Evolutionary conservation across 2,329 filamentous ascomycete genomes (phyloP), one percentile per base, ranked within the genome.

Genomic region (Colletotrichum somersetense): DNA sequence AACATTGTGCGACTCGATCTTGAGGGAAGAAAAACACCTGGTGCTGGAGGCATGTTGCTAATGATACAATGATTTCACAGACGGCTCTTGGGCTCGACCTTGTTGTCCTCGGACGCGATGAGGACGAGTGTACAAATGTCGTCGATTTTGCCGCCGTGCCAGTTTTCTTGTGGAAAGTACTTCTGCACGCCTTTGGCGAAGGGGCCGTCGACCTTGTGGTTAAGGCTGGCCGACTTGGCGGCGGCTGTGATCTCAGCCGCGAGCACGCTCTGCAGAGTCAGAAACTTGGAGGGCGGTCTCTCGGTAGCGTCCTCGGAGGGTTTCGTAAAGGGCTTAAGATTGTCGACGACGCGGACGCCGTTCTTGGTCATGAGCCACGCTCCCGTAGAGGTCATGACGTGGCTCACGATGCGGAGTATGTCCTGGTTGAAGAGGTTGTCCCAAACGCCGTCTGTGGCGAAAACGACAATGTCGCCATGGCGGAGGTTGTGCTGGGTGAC

Each of bases 371-470:
- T 86, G 26, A 88, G 85, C 95, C 95, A 98, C 0, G 93, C 95
- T 4, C 92, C 92, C 5, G 87, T 85, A 18, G 87, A 84, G 44
- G 91, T 86, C 94, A 99, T 97, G 38, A 91, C 86, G 61, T 88
- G 87, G 75, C 92, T 96, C 35, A 96, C 91, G 64, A 97, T 90
- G 72, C 91, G 89, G 16, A 99, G 87, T 40, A 97, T 92, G 75
- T 99, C 95, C 78, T 97, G 93, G 77, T 95, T 93, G 78, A 94
- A 96, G 42, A 99, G 86, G 77, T 99, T 99, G 81, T 99, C 96
- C 89, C 96, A 96, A 5, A 98, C 92, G 5, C 96, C 96, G 81
- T 99, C 96, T 0, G 95, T 97, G 1, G 95, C 96, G 76, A 99
- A 93, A 23, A 99, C 84, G n/a, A 98, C 85, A 1, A 99, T 92